These are phyloP conservation scores for Dendrobium catenatum DNA, from an alignment of 106 monocot species.

Conservation along the genomic window DNA sequence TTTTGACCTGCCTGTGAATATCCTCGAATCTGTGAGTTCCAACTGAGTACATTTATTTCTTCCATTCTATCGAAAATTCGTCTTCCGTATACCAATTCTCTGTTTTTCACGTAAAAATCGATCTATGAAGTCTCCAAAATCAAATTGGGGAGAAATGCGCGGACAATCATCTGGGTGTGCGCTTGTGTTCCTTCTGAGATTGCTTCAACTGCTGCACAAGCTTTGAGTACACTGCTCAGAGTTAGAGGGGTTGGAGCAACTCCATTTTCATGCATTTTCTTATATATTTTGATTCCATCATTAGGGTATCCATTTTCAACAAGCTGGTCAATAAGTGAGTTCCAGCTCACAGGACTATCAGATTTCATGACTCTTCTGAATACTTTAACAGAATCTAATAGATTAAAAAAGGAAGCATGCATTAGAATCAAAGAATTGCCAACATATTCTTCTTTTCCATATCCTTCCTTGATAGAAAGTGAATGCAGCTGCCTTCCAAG, in stretches of 20 bases:
- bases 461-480: conserved; percentile 18
- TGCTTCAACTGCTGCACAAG: conserved; percentile 11
- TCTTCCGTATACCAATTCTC: conserved; percentile 10
- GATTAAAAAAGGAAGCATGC: conserved; percentile 17
- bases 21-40: conserved; percentile 27
- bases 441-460: conserved; percentile 25
- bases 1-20: conserved; percentile 16
- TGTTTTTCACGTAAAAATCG: conserved; percentile 15
- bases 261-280: conserved; percentile 9
- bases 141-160: conserved; percentile 7
- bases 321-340: conserved; percentile 26
- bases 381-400: conserved; percentile 11
- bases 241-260: conserved; percentile 19
- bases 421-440: conserved; percentile 29
- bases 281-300: conserved; percentile 13
- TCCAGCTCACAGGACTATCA: conserved; percentile 9
- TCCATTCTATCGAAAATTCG: conserved; percentile 13
- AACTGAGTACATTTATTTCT: conserved; percentile 14
- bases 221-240: conserved; percentile 24
- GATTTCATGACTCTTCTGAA: conserved; percentile 8
- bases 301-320: conserved; percentile 6
- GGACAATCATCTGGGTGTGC: conserved; percentile 6
- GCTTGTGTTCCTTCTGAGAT: conserved; percentile 8
- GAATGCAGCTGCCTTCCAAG: conserved; percentile 20
- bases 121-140: conserved; percentile 22